Conservation (phyloP, 345 rosid genomes). For the Boechera retrofracta region DNA sequence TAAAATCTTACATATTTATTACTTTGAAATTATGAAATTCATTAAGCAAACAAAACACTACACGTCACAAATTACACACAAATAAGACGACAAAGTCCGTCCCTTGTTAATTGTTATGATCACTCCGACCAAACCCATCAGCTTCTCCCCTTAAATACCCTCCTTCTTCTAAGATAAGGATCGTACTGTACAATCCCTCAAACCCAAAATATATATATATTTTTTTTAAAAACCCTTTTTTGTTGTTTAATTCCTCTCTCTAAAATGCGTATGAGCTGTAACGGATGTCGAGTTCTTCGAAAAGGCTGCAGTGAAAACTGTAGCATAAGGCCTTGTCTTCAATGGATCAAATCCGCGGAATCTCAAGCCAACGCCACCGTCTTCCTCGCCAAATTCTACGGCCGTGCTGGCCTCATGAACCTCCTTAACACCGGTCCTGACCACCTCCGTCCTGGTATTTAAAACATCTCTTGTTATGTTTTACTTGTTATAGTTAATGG, state of each 20-base stretch:
- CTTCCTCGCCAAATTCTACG: slow-evolving; percentile 95
- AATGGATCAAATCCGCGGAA: slow-evolving; percentile 91
- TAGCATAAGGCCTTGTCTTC: slow-evolving; percentile 90
- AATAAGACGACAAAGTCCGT: slow-evolving; percentile 4
- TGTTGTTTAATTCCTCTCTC: not conserved
- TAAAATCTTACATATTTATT: not conserved
- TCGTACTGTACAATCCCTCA: slow-evolving; percentile 34
- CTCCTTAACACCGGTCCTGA: slow-evolving; percentile 97
- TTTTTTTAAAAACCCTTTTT: not conserved
- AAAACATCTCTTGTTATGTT: not conserved
- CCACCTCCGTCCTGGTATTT: slow-evolving; percentile 88
- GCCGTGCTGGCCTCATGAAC: slow-evolving; percentile 96
- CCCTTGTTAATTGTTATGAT: slow-evolving; percentile 19
- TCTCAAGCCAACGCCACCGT: slow-evolving; percentile 97
- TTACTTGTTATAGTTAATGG: not conserved
- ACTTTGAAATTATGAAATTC: not conserved
- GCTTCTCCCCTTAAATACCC: slow-evolving; percentile 26
- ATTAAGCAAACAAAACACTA: not conserved
- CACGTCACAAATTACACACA: slow-evolving; percentile 26
- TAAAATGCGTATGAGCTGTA: slow-evolving; percentile 93
- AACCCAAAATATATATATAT: not conserved
- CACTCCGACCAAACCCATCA: slow-evolving; percentile 38
- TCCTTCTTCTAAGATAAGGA: slow-evolving; percentile 23
- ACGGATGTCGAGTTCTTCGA: slow-evolving; percentile 95
- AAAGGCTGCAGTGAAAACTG: slow-evolving; percentile 95